These are phyloP conservation scores for Voacanga thouarsii DNA, from an alignment of 257 asterid genomes.

Conservation along the genomic window DNA sequence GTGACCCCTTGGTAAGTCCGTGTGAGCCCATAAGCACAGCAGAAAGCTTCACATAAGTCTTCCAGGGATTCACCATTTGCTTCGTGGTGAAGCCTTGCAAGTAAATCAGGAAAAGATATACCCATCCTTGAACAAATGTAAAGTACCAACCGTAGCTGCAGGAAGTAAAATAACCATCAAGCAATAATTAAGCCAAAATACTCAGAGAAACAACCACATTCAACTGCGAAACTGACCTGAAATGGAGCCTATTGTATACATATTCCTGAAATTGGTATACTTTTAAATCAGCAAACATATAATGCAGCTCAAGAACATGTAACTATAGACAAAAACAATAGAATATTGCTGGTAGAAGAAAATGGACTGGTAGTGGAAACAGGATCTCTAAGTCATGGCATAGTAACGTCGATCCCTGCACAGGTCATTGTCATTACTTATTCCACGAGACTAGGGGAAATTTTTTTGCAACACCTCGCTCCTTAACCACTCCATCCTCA, in stretches of 20 bases:
- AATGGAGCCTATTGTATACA: constrained; percentile 87
- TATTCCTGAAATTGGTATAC: constrained; percentile 61
- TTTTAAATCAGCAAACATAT: background rate
- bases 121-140: constrained; percentile 96
- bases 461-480: background rate
- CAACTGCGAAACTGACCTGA: constrained; percentile 52
- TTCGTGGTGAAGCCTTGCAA: constrained; percentile 80
- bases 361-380: too few species aligned
- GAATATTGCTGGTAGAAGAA: too few species aligned
- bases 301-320: too few species aligned
- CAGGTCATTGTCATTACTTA: background rate
- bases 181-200: constrained; percentile 2
- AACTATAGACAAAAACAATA: too few species aligned
- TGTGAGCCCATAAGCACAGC: constrained; percentile 92
- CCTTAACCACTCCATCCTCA: background rate
- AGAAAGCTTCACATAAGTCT: constrained; percentile 77
- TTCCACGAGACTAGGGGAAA: background rate
- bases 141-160: constrained; percentile 96
- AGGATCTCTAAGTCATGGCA: too few species aligned
- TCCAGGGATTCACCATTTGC: constrained; percentile 97
- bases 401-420: background rate
- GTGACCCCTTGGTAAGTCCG: constrained; percentile 85
- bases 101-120: constrained; percentile 62
- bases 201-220: background rate
- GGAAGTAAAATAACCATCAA: background rate